These are phyloP conservation scores for Mycena sp. DNA, from an alignment of 1,284 basidiomycete species.

Conservation along the genomic window DNA sequence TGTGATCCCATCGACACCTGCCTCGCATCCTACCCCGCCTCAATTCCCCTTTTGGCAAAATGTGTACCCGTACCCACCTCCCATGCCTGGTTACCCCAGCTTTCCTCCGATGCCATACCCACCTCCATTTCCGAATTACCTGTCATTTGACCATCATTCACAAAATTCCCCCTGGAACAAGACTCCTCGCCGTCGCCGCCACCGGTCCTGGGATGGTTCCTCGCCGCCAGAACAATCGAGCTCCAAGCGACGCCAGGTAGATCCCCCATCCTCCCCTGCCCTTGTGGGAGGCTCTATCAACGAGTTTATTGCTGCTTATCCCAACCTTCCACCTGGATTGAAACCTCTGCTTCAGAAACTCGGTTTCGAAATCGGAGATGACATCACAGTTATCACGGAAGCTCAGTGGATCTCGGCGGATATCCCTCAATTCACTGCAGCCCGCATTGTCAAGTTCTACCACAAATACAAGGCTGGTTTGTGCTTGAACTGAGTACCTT, in stretches of 20 bases:
- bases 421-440: not conserved
- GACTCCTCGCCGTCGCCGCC: not conserved
- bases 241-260: not conserved
- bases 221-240: not conserved
- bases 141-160: not conserved
- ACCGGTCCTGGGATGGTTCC: not conserved
- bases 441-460: not conserved
- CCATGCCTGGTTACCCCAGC: too few relatives aligned
- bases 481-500: too few relatives aligned
- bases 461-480: slow-evolving; percentile 1
- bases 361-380: slow-evolving; percentile 4
- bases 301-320: not conserved
- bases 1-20: too few relatives aligned
- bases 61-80: too few relatives aligned
- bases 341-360: not conserved
- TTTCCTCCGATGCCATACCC: too few relatives aligned
- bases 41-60: too few relatives aligned
- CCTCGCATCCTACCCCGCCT: too few relatives aligned
- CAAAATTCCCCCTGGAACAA: not conserved
- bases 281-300: not conserved
- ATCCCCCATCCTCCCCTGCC: slow-evolving; percentile 7
- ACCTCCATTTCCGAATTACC: too few relatives aligned
- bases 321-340: not conserved
- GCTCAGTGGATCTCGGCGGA: not conserved
- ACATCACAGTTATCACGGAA: not conserved